These are phyloP conservation scores for Cinnamomum micranthum DNA, from an alignment of 164 flowering plant genomes.

Conservation along the genomic window DNA sequence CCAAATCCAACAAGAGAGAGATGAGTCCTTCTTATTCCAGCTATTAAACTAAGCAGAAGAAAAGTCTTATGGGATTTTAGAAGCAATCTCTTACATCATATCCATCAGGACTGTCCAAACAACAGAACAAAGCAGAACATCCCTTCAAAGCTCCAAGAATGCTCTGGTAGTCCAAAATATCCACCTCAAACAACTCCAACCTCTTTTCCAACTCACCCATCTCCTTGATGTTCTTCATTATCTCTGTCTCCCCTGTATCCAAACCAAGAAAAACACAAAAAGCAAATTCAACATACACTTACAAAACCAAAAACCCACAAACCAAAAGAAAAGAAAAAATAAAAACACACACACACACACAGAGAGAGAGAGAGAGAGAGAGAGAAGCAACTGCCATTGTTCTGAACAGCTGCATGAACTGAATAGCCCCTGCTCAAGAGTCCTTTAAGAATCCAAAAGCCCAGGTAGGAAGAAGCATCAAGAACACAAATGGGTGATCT, in stretches of 20 bases:
- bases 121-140: slow-evolving; percentile 54
- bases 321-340: background rate
- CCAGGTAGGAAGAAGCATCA: slow-evolving; percentile 62
- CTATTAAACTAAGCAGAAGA: background rate
- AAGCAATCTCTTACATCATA: slow-evolving; percentile 46
- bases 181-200: slow-evolving; percentile 40
- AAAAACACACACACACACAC: no score
- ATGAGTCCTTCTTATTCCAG: background rate
- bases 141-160: slow-evolving; percentile 50
- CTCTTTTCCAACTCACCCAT: slow-evolving; percentile 36
- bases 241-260: slow-evolving; percentile 36
- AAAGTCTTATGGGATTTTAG: background rate
- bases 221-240: slow-evolving; percentile 35
- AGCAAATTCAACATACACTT: background rate
- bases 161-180: slow-evolving; percentile 58
- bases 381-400: slow-evolving; percentile 23
- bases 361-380: background rate
- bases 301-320: background rate
- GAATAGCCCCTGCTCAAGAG: slow-evolving; percentile 44
- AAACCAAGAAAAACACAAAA: slow-evolving; percentile 7
- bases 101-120: slow-evolving; percentile 43
- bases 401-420: slow-evolving; percentile 65
- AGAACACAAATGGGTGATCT: slow-evolving; percentile 48
- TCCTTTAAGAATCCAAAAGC: slow-evolving; percentile 49
- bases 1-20: background rate